Evolutionary conservation across 2,329 filamentous ascomycete species (phyloP), one percentile per base, ranked within the genome.

Genomic region (Ophiobolus disseminans): DNA sequence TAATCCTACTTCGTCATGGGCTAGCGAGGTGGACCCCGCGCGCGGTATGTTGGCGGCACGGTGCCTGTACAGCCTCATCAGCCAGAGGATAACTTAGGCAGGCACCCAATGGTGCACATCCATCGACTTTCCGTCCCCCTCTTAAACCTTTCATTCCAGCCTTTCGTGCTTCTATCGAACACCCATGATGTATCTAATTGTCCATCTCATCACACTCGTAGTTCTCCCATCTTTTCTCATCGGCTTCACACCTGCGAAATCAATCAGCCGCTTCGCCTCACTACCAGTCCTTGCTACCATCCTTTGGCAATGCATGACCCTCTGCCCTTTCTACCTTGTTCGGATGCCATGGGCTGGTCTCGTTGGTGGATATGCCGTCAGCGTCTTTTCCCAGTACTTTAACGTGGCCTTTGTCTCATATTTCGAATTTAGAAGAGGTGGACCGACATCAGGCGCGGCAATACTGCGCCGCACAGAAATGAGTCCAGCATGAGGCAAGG

Each of bases 341-440:
- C 48, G 52, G 14, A 52, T 40, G 10, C 45, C 52, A 16, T 55
- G 44, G 52, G 40, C 48, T 11, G 44, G 48, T 17, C 38, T 55
- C 2, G 40, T 55, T 4, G 44, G 51, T 0, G 47, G 48, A 4
- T 54, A 54, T 30, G 36, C 51, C 1, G 23, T 55, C 17, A 51
- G 43, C 2, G 45, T 45, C 21, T 30, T 48, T 1, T 55, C 37
- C 40, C 51, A 55, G 13, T 55, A 51, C 26, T 10, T 55, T 5
- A 48, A 51, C 16, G n/a, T 55, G 4, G 51, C 48, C 6, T 13
- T 55, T n/a, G n/a, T 14, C 44, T 50, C n/a, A 55, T 43, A 17
- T 31, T 40, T 20, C 51, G 48, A 47, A 51, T 44, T 31, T 55
- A 48, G 41, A 41, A 21, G 20, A 6, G n/a, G 17, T 3, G 20